Percentiles rank a stretch among this genome's conserved stretches.
Conservation (phyloP, 306 rosid species). For the Dalbergia cochinchinensis region DNA sequence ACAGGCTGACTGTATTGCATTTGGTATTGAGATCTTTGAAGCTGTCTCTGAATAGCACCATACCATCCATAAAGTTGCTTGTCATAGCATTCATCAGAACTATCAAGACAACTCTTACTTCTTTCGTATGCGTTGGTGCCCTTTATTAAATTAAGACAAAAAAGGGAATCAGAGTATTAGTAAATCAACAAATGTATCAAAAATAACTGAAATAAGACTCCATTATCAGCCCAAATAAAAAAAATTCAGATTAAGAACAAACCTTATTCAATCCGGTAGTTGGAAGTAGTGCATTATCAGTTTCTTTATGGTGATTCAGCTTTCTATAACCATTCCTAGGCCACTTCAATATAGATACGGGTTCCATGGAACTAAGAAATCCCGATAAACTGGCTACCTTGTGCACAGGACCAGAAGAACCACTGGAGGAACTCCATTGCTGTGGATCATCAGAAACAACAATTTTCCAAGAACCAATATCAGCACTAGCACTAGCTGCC, state of each 20-base stretch:
- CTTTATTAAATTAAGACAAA: conserved; percentile 48
- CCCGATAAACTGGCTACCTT: conserved; percentile 88
- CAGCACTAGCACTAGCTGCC: conserved; percentile 90
- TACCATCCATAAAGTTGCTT: conserved; percentile 90
- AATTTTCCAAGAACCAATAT: conserved; percentile 84
- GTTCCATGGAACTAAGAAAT: conserved; percentile 72
- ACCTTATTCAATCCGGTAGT: conserved; percentile 71
- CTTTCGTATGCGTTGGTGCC: conserved; percentile 64
- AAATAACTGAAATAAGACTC: conserved; percentile 3
- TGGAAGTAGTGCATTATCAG: conserved; percentile 56
- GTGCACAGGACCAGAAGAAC: conserved; percentile 60
- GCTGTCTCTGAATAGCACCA: conserved; percentile 86
- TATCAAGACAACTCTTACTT: conserved; percentile 75
- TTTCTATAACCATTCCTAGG: conserved; percentile 82
- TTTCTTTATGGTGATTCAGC: conserved; percentile 61
- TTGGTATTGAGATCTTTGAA: conserved; percentile 90
- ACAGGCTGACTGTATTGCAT: conserved; percentile 80
- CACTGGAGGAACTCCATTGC: conserved; percentile 52
- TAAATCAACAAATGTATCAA: conserved; percentile 8
- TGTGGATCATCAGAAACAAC: conserved; percentile 64
- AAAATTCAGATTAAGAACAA: conserved; percentile 46
- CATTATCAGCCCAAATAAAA: conserved; percentile 29
- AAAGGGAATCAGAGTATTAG: conserved; percentile 18
- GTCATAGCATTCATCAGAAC: conserved; percentile 70
- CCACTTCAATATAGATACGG: conserved; percentile 75